Percentiles rank a stretch among this genome's conserved stretches.
phyloP scores from a whole-genome alignment of 176 grass and related monocot species.

The Areca catechu region DNA sequence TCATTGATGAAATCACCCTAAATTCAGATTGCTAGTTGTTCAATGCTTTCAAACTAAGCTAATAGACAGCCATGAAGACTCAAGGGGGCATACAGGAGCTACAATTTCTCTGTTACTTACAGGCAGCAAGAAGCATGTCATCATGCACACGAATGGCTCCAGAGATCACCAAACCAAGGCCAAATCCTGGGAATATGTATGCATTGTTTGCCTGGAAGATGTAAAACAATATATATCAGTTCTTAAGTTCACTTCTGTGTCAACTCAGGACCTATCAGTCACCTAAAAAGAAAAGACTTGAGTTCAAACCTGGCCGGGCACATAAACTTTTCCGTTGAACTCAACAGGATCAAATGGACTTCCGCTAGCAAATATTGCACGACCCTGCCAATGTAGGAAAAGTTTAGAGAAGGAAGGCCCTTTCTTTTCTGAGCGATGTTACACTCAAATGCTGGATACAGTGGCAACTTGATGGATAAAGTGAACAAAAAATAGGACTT shows the following conservation, averaged over 20 bases:
- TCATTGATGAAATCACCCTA: too few species aligned
- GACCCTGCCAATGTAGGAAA: conserved; percentile 41
- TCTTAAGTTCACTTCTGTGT: background rate
- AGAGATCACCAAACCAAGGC: conserved; percentile 75
- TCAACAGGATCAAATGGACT: conserved; percentile 93
- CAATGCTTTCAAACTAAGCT: too few species aligned
- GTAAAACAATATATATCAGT: conserved; percentile 10
- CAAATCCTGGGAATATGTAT: conserved; percentile 92
- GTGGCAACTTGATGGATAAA: background rate
- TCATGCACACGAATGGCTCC: conserved; percentile 66
- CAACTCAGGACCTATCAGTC: background rate
- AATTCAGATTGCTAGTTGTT: too few species aligned
- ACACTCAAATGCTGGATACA: background rate
- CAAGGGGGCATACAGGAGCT: background rate
- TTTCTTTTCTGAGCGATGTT: background rate
- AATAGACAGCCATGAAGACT: too few species aligned
- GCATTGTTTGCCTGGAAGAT: conserved; percentile 79
- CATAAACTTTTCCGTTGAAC: conserved; percentile 49
- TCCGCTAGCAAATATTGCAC: conserved; percentile 91
- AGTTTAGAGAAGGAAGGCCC: background rate
- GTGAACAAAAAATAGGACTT: background rate
- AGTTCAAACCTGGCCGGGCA: conserved; percentile 81
- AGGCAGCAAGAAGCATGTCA: conserved; percentile 81
- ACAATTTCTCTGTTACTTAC: conserved; percentile 33
- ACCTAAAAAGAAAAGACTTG: conserved; percentile 1